phyloP scores from a whole-genome alignment of 2,329 filamentous ascomycete species.

The Graphium sp. region DNA sequence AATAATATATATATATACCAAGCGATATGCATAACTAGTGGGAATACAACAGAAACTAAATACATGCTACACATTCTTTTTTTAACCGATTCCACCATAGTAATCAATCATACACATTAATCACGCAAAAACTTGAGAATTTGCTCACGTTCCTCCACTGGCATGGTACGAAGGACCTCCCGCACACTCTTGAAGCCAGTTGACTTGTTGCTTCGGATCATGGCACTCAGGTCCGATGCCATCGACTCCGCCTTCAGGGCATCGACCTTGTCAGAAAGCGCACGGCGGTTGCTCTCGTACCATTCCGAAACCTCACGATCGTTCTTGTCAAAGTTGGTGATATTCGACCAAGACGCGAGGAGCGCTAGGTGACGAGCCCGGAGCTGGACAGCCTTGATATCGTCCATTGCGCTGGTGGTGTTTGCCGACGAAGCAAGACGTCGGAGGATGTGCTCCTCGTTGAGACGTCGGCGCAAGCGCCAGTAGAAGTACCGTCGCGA shows the following conservation, averaged over 20 bases:
- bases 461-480: conserved; percentile 89
- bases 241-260: conserved; percentile 59
- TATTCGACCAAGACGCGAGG: conserved; percentile 68
- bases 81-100: background rate
- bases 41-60: conserved; percentile 4
- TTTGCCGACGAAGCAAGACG: conserved; percentile 45
- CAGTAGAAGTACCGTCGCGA: conserved; percentile 98
- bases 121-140: conserved; percentile 45
- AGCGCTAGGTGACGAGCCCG: conserved; percentile 55
- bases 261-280: conserved; percentile 71
- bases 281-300: conserved; percentile 91
- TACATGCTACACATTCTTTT: conserved; percentile 1
- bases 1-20: background rate
- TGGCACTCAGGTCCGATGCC: conserved; percentile 24
- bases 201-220: conserved; percentile 33
- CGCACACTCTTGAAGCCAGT: conserved; percentile 74
- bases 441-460: conserved; percentile 93
- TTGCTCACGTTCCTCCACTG: conserved; percentile 74
- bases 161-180: conserved; percentile 72
- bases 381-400: conserved; percentile 26
- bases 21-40: background rate
- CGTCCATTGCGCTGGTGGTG: conserved; percentile 15
- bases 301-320: conserved; percentile 78
- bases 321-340: conserved; percentile 59
- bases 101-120: conserved; percentile 10